Evolutionary conservation across 2,329 filamentous ascomycete genomes (phyloP), one percentile per base, ranked within the genome.

Genomic region (Neofusicoccum kwambonambiense): DNA sequence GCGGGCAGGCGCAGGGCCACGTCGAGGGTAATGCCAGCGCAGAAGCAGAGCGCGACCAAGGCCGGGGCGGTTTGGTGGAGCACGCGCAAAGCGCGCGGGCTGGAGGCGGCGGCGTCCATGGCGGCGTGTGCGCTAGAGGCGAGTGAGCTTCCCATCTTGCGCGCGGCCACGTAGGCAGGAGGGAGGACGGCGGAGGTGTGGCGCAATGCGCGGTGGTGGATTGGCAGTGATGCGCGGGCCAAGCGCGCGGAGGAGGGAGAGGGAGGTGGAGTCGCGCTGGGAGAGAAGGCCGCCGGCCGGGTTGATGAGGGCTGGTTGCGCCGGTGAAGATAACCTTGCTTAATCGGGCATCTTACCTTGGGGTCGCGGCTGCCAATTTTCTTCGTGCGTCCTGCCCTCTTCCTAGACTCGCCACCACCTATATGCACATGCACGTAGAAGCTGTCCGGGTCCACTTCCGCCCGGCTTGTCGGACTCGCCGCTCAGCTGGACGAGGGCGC

Each of bases 1-100:
- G 63, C 13, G 19, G 63, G 63, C 5, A 61, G n/a, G 12, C 63
- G 52, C 45, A 65, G 37, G 37, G 54, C 63, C 34, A 65, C 54
- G 19, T 65, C 63, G 45, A 60, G 56, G 35, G 39, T 61, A 35
- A 61, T 13, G 19, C 37, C 54, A 39, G 22, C 45, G 35, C 47
- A 35, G 35, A 44, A 65, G 54, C 50, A 65, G 12, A 56, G 41
- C 13, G 56, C 63, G 34, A 61, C 15, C 5, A 61, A 13, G 15
- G 56, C 41, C n/a, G 63, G 63, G 15, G 45, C 52, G 44, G 41
- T 6, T 12, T 61, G 63, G 39, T 51, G 63, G 45, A 65, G 37
- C 37, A 65, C 17, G 22, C 37, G 44, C 54, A 65, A 45, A n/a
- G 63, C 54, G 35, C 41, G 63, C 54, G 44, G 41, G 37, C 31